Base-by-base conservation (phyloP, 306 rosid species). In the Cajanus cajan region DNA sequence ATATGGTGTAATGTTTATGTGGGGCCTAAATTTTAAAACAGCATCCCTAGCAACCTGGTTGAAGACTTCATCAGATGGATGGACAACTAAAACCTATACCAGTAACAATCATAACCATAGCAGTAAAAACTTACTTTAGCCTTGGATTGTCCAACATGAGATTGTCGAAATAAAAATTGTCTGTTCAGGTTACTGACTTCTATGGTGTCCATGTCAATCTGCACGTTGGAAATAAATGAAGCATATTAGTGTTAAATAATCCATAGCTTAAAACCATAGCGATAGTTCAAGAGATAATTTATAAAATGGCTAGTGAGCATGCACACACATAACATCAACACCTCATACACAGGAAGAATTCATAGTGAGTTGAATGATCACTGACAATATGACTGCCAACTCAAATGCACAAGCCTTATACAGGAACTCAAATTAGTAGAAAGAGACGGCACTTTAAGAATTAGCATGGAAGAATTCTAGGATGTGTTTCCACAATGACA, bases 151-250 rank as follows among this genome's bases (percentile, higher is more conserved):
- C 99, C 99, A 44, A 96, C 99, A 87, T 96, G 99, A n/a, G 86
- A 96, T 82, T 93, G 89, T 74, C 98, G 94, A 84, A 96, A 96
- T 71, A 96, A 88, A 92, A 96, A 96, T 83, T 96, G 99, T 85
- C 99, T 86, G 88, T 96, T 96, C 78, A 96, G 96, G 88, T 96
- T 96, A 83, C 99, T 96, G 84, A 96, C 99, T 93, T 96, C 99
- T 84, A 96, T 96, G 21, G 99, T 96, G 85, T 96, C 99, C 99
- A 96, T 96, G 87, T 96, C 99, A 74, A 96, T 96, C 99, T 96
- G 88, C 87, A 85, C 45, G 48, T 82, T 25, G 73, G 67, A 62
- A 87, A 80, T 68, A 67, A 82, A 58, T 15, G 74, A 57, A 48
- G 69, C 10, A 75, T 48, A 33, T 45, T 77, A 19, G 41, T 8